Conservation (phyloP, 139 green algal species). For the Haematococcus lacustris region DNA sequence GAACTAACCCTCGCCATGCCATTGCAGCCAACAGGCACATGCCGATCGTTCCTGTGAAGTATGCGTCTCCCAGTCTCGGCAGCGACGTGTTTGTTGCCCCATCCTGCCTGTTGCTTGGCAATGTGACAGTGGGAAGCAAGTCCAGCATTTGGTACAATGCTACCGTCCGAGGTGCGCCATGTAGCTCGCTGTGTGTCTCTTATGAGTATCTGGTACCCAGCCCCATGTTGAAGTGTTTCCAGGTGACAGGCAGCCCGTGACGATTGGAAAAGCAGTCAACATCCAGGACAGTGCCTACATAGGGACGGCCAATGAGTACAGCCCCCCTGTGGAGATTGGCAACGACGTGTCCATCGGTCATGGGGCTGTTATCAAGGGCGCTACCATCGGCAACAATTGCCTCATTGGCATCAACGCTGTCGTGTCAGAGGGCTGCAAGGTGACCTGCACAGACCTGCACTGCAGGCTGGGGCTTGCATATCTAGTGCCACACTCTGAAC, state of each 20-base stretch:
- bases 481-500: no score
- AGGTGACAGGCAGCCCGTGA: conserved; percentile 82
- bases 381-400: conserved; percentile 75
- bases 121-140: conserved; percentile 73
- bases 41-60: conserved; percentile 20
- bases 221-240: conserved; percentile 8
- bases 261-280: conserved; percentile 80
- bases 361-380: conserved; percentile 74
- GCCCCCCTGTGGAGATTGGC: conserved; percentile 55
- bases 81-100: conserved; percentile 79
- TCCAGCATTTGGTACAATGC: conserved; percentile 88
- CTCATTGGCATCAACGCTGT: conserved; percentile 94
- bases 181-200: no score
- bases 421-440: conserved; percentile 65
- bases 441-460: no score
- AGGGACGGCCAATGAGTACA: conserved; percentile 52
- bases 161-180: conserved; percentile 69
- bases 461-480: neutral
- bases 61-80: conserved; percentile 47
- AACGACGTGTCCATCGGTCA: conserved; percentile 85
- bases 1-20: no score
- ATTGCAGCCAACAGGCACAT: conserved; percentile 33
- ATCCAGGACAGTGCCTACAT: conserved; percentile 88
- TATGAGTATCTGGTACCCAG: neutral
- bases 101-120: conserved; percentile 73